Base-by-base conservation (phyloP, 495 filamentous ascomycete genomes). In the Oleoguttula mirabilis region DNA sequence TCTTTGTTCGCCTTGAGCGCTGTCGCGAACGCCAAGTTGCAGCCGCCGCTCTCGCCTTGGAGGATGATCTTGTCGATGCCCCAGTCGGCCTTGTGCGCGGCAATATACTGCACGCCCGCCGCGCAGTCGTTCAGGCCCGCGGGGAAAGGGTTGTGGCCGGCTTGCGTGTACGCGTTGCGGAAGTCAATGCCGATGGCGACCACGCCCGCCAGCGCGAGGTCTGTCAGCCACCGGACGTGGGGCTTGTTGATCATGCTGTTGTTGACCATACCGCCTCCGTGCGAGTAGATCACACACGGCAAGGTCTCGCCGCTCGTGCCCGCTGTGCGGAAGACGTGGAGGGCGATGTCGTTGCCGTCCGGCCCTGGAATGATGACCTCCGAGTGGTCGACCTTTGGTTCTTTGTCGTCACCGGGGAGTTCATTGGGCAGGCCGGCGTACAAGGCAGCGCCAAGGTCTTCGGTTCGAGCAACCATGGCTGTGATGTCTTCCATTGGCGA, bases 231-330 rank as follows among this genome's bases (percentile, higher is more conserved):
- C 8, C 17, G 22, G 10, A 39, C 28, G 24, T 52, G 52, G 10
- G 49, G 21, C 6, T 25, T 20, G 25, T 48, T 52, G 15, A 39
- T 31, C 5, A 43, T 52, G 12, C 24, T 31, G 25, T 40, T 17
- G 32, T 52, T 32, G 20, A 41, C 41, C 52, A 55, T 55, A 12
- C 52, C 49, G 15, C 49, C 49, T 16, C 49, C 49, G 20, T 52
- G 49, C 7, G 37, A 25, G 39, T 48, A 48, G 4, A 52, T 4
- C 16, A 52, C 20, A 20, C 36, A 12, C 10, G 49, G 39, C 32
- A 47, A 21, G 10, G 21, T 23, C 36, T 33, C 34, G 19, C 25
- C 43, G 6, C 22, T 21, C 21, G 25, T 33, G 32, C 24, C 39
- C 6, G 27, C 32, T 8, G 14, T 27, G 17, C 39, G 43, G 23